Evolutionary conservation across 768 basidiomycete species (phyloP), one percentile per base, ranked within the genome.

Genomic region (Leucosporidium scottii): DNA sequence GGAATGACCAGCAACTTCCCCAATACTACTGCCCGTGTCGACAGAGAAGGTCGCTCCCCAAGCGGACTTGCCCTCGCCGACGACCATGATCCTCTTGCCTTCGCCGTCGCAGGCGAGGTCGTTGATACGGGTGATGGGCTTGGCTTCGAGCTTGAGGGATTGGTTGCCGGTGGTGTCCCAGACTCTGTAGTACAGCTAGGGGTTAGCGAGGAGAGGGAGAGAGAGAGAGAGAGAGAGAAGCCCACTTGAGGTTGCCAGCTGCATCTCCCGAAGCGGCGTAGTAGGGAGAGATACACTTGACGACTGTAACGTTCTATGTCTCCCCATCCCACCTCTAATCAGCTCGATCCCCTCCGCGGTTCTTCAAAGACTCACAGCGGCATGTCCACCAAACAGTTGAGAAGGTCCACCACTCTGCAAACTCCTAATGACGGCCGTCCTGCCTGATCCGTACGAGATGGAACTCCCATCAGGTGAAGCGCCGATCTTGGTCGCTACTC

Each of bases 21-120:
- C 94, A 3, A 86, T 87, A 0, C 89, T 89, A 23, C 30, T 23
- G 2, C 73, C 69, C 27, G 77, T 76, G 59, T 78, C 77, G 65
- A 79, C 71, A 39, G 73, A 75, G 77, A 79, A 79, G 6, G 74
- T 74, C 21, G 77, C 77, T 3, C 76, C 39, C 79, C 57, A 75
- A 78, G 23, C 73, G 50, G 44, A 34, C 58, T 86, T 83, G 31
- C 93, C 93, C 70, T 94, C 91, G 58, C 94, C 94, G 18, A 90
- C 93, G 9, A 87, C 90, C 58, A 97, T 89, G 68, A 98, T 87
- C 23, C 94, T 84, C 78, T 96, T 94, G 75, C 89, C 91, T 78
- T 97, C 94, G 1, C 88, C 90, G 75, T 98, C 94, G 92, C 92
- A 96, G 15, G 88, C 87, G 27, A 97, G 83, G 79, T 98, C 94